Evolutionary conservation across 208 protist species (phyloP).

Genomic region (Polymyxa betae): DNA sequence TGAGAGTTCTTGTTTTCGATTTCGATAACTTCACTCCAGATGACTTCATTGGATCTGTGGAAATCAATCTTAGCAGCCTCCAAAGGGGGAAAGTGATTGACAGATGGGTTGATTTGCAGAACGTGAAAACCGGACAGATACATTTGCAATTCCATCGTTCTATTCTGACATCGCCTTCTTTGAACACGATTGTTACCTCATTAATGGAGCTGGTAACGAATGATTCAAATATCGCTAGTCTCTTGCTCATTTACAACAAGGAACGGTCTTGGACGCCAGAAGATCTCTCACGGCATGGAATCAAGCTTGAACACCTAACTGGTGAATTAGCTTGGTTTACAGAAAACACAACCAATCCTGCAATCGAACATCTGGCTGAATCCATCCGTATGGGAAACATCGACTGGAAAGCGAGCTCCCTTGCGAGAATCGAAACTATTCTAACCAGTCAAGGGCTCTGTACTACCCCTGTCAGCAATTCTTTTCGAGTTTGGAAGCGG

Average conservation of each 20-base stretch:
- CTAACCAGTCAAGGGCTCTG: slow-evolving; percentile 12
- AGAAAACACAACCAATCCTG: slow-evolving; percentile 14
- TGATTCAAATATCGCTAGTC: neutral
- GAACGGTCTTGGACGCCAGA: slow-evolving; percentile 23
- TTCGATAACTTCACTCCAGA: slow-evolving; percentile 49
- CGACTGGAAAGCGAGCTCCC: slow-evolving; percentile 14
- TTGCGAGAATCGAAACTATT: slow-evolving; percentile 12
- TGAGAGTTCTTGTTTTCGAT: slow-evolving; percentile 17
- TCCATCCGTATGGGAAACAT: slow-evolving; percentile 28
- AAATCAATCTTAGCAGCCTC: slow-evolving; percentile 26
- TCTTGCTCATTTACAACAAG: neutral
- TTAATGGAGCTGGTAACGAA: neutral
- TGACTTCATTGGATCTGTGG: slow-evolving; percentile 38
- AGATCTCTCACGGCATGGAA: slow-evolving; percentile 1
- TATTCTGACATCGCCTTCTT: slow-evolving; percentile 29
- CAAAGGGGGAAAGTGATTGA: neutral
- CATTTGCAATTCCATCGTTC: slow-evolving; percentile 49
- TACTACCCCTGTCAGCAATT: neutral
- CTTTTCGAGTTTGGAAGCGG: neutral
- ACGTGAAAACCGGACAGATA: slow-evolving; percentile 29
- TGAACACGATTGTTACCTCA: slow-evolving; percentile 34
- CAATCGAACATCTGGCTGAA: slow-evolving; percentile 37
- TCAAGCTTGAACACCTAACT: slow-evolving; percentile 31
- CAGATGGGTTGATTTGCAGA: slow-evolving; percentile 49
- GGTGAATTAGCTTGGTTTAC: slow-evolving; percentile 46